These are phyloP conservation scores for Vachellia pachyceras DNA, from an alignment of 306 rosid genomes.

Conservation along the genomic window DNA sequence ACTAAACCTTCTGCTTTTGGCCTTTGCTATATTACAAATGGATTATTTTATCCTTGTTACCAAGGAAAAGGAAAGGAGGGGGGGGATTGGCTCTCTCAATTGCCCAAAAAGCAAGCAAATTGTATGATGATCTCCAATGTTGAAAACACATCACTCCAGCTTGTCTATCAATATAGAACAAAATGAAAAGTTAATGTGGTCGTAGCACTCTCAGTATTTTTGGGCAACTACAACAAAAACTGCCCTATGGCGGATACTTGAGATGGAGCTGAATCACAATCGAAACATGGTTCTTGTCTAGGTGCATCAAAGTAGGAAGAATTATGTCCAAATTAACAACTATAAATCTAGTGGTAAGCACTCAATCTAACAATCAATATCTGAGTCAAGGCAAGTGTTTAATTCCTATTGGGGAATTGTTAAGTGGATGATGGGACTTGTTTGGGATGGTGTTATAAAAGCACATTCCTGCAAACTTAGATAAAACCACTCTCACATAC, in stretches of 20 bases:
- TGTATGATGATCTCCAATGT: background rate
- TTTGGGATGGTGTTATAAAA: too few relatives aligned
- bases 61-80: too few relatives aligned
- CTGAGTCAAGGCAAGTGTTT: background rate
- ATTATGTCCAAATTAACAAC: background rate
- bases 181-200: background rate
- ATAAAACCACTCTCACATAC: too few relatives aligned
- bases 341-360: background rate
- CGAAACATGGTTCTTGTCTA: background rate
- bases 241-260: background rate
- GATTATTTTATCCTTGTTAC: background rate
- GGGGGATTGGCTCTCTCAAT: too few relatives aligned
- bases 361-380: background rate
- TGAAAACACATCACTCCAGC: background rate
- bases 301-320: background rate
- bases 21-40: constrained; percentile 23
- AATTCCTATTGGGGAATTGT: background rate
- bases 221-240: background rate
- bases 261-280: background rate
- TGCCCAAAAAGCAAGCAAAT: background rate
- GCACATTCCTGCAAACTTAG: too few relatives aligned
- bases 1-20: constrained; percentile 14
- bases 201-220: background rate
- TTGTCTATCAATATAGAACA: constrained; percentile 5
- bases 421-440: too few relatives aligned